Conservation (phyloP, 2,329 filamentous ascomycete species). For the Talaromyces sp. region DNA sequence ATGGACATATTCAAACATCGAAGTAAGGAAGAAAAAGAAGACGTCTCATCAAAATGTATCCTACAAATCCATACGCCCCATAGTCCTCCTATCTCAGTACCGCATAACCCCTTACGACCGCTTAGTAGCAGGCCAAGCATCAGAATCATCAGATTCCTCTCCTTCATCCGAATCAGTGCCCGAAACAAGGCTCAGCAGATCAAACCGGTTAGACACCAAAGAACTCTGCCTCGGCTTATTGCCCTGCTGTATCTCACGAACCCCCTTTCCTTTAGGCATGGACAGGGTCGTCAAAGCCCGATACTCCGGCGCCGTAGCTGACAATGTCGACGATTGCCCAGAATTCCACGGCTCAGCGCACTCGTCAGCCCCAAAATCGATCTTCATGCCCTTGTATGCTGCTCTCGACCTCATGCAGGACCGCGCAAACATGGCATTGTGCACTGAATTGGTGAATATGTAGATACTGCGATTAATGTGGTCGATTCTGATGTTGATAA, state of each 20-base stretch:
- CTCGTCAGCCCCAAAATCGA: conserved; percentile 70
- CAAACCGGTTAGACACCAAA: conserved; percentile 57
- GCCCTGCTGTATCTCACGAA: conserved; percentile 19
- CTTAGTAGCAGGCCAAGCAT: background rate
- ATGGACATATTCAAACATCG: background rate
- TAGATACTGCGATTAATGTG: conserved; percentile 54
- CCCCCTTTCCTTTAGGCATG: conserved; percentile 21
- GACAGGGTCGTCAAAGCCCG: conserved; percentile 23
- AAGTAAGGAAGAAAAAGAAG: background rate
- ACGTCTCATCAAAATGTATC: too few relatives aligned
- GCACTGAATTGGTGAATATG: conserved; percentile 73
- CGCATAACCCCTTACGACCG: background rate
- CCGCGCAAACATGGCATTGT: conserved; percentile 70
- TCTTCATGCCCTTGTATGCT: conserved; percentile 66
- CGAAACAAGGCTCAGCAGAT: conserved; percentile 54
- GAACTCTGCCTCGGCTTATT: conserved; percentile 32
- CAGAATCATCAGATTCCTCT: conserved; percentile 36
- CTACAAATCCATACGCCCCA: background rate
- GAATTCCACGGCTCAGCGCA: conserved; percentile 48
- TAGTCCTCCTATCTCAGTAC: background rate
- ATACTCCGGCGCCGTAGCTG: background rate
- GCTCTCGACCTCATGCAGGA: conserved; percentile 70
- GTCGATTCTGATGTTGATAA: conserved; percentile 63
- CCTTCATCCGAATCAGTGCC: conserved; percentile 18
- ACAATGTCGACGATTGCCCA: background rate